phyloP scores from a whole-genome alignment of 2,329 filamentous ascomycete genomes.

The Claviceps sp. region DNA sequence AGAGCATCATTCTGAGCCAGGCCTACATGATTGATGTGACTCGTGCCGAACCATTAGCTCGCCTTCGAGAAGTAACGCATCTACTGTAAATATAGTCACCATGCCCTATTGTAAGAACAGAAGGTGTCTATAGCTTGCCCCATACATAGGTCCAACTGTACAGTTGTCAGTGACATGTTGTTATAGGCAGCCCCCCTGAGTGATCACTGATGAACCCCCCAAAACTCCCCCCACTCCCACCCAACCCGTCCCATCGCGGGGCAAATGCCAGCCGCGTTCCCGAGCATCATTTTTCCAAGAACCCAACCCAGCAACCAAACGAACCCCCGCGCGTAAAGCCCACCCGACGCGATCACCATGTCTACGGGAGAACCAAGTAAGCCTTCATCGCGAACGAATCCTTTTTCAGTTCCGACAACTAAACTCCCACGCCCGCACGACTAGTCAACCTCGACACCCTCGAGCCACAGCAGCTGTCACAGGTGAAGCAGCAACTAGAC shows the following conservation, averaged over 20 bases:
- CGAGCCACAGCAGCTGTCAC: constrained; percentile 70
- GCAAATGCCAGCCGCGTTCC: background rate
- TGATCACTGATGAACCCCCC: background rate
- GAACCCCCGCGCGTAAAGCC: background rate
- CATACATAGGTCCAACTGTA: too few relatives aligned
- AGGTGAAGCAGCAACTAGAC: constrained; percentile 92
- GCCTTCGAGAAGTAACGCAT: too few relatives aligned
- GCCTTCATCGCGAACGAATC: background rate
- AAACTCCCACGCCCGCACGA: background rate
- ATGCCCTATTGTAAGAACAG: too few relatives aligned
- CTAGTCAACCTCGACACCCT: constrained; percentile 58
- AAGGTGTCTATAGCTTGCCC: too few relatives aligned
- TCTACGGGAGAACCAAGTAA: background rate
- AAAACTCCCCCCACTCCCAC: background rate
- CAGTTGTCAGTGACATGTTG: too few relatives aligned
- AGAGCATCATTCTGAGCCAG: too few relatives aligned
- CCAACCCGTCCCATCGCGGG: background rate
- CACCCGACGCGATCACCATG: background rate
- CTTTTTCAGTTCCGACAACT: too few relatives aligned
- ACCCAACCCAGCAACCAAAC: background rate
- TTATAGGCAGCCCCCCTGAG: too few relatives aligned
- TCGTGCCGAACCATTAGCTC: too few relatives aligned
- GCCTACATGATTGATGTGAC: too few relatives aligned
- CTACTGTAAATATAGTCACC: too few relatives aligned
- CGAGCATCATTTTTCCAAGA: background rate